A percentile compares a stretch with the other conserved stretches of the same genome.
Conservation (phyloP, 2,329 filamentous ascomycete genomes). For the Exophiala aquamarina region DNA sequence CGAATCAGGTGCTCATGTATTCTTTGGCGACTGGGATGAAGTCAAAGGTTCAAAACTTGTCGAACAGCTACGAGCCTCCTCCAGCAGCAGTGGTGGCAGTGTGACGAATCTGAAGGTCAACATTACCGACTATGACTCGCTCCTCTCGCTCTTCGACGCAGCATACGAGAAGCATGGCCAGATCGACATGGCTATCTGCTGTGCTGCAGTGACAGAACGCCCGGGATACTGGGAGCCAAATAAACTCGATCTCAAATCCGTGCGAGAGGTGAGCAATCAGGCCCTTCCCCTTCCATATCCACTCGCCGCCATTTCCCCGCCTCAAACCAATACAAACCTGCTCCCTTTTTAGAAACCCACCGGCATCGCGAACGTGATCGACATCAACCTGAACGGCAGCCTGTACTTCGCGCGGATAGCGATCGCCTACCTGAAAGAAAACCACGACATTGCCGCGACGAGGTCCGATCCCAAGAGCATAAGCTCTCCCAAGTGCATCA, state of each 20-base stretch:
- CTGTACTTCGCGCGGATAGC: slow-evolving; percentile 53
- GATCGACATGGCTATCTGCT: slow-evolving; percentile 51
- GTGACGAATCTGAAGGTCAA: slow-evolving; percentile 34
- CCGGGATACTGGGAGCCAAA: slow-evolving; percentile 24
- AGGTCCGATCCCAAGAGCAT: slow-evolving; percentile 15
- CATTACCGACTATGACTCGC: slow-evolving; percentile 46
- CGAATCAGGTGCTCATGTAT: slow-evolving; percentile 41
- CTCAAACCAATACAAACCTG: too few relatives aligned
- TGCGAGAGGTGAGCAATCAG: slow-evolving; percentile 17
- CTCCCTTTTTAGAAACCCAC: slow-evolving; percentile 14
- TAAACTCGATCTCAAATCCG: slow-evolving; percentile 19
- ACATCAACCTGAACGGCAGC: slow-evolving; percentile 40
- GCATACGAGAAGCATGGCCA: slow-evolving; percentile 44
- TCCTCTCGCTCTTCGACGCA: slow-evolving; percentile 48
- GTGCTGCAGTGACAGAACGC: slow-evolving; percentile 47
- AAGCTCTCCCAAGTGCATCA: slow-evolving; percentile 37
- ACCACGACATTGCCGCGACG: slow-evolving; percentile 14
- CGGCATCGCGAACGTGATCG: slow-evolving; percentile 28
- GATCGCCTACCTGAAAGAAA: slow-evolving; percentile 46
- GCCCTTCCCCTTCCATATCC: not conserved
- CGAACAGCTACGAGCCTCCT: slow-evolving; percentile 14
- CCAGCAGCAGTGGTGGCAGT: slow-evolving; percentile 9
- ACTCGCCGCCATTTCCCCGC: too few relatives aligned
- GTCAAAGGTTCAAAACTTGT: slow-evolving; percentile 30
- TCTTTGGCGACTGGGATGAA: slow-evolving; percentile 42